A percentile compares a stretch with the other conserved stretches of the same genome.
These are phyloP conservation scores for Saccharomycopsis fermentans DNA, from an alignment of 805 yeast genomes.

Conservation along the genomic window DNA sequence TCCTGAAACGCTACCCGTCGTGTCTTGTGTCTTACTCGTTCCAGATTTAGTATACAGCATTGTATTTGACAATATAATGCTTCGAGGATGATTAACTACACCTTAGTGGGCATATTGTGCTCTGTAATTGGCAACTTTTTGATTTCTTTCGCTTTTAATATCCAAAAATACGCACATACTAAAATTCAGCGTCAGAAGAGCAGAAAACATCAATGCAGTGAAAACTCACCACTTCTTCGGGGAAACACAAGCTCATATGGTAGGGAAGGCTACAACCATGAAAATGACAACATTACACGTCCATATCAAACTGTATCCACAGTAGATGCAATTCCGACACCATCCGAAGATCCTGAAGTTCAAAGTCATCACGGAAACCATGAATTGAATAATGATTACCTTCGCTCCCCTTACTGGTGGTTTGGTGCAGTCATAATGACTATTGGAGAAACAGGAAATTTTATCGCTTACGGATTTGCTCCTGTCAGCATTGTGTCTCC, in stretches of 20 bases:
- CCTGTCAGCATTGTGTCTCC: slow-evolving; percentile 41
- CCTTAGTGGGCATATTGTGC: slow-evolving; percentile 26
- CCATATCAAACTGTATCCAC: slow-evolving; percentile 4
- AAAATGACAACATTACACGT: slow-evolving; percentile 14
- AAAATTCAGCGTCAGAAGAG: slow-evolving; percentile 19
- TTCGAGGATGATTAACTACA: slow-evolving; percentile 11
- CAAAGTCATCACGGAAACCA: neutral
- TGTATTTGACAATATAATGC: neutral
- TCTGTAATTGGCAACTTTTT: slow-evolving; percentile 31
- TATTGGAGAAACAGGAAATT: slow-evolving; percentile 37
- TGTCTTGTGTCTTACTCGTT: too few species aligned
- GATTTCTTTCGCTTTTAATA: slow-evolving; percentile 30
- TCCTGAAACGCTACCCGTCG: too few species aligned
- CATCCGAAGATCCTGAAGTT: neutral
- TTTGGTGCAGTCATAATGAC: slow-evolving; percentile 33
- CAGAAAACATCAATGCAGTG: neutral
- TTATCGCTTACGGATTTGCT: slow-evolving; percentile 39
- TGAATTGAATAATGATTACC: slow-evolving; percentile 9
- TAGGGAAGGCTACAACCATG: neutral
- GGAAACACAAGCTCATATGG: neutral
- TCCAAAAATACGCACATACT: slow-evolving; percentile 32
- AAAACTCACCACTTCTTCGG: neutral
- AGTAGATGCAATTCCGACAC: slow-evolving; percentile 16
- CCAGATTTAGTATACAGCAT: neutral
- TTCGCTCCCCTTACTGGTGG: slow-evolving; percentile 29